phyloP scores from a whole-genome alignment of 768 basidiomycete genomes.

The Lyophyllum decastes region DNA sequence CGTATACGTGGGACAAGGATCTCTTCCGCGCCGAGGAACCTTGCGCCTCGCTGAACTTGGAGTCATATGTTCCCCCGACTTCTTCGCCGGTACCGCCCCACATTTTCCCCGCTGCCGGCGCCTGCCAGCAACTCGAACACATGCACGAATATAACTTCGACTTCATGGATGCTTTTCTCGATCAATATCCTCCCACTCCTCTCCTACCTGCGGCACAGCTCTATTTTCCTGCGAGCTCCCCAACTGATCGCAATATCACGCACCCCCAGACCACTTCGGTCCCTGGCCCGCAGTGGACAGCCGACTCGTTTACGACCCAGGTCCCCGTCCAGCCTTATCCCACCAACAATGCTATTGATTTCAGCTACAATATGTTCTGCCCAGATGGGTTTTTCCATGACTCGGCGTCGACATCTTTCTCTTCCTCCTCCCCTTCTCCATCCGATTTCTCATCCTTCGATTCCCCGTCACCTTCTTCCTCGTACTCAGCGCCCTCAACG shows the following conservation, averaged over 20 bases:
- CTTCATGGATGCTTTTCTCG: neutral
- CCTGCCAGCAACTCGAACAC: neutral
- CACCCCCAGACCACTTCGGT: neutral
- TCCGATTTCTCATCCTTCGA: neutral
- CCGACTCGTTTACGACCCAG: neutral
- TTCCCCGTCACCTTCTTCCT: neutral
- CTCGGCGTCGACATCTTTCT: neutral
- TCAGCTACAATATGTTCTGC: neutral
- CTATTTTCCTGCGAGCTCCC: neutral
- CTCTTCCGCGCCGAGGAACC: neutral
- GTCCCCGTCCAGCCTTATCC: neutral
- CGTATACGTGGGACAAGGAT: constrained; percentile 8
- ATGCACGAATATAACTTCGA: neutral
- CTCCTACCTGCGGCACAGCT: neutral
- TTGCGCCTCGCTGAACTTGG: neutral
- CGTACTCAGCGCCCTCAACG: neutral
- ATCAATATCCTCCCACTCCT: neutral
- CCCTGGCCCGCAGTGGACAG: neutral
- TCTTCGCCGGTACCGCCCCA: neutral
- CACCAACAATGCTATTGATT: neutral
- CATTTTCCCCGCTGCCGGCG: neutral
- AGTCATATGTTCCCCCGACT: neutral
- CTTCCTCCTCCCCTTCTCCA: neutral
- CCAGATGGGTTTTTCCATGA: neutral
- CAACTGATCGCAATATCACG: neutral